Base-by-base conservation (phyloP, 768 basidiomycete species). In the Suillus brevipes region DNA sequence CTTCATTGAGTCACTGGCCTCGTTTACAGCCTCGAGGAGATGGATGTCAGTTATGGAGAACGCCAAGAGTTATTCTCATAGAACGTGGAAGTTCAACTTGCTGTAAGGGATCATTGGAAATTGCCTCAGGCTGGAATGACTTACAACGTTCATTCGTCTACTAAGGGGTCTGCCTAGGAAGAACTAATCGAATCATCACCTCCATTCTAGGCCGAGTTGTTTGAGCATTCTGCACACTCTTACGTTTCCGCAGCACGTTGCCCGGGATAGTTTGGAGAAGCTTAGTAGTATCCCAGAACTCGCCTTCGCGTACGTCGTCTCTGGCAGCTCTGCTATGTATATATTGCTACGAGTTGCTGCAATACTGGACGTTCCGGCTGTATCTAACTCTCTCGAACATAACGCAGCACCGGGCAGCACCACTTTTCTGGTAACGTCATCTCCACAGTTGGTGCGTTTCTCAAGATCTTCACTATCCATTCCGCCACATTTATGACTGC, bases 381-480 rank as follows among this genome's bases (percentile, higher is more conserved):
- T 97, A 66, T 95, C 95, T 40, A 96, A n/a, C 40, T 90, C 90
- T 16, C 81, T 98, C 68, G 83, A 88, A 50, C 88, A 55, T 36
- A 89, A 94, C 71, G 63, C 77, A 36, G 77, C 88, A 5, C 86
- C 87, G 37, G 89, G 90, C 68, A 84, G 83, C 70, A 94, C 93
- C 43, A 92, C 88, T 1, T 99, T 96, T 76, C 97, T 31, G 97
- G 97, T 60, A 99, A 99, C 73, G 97, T 97, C 57, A 94, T 99
- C 64, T 86, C 95, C 36, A 96, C 95, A 52, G 89, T 99, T 69
- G 88, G 89, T 65, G 91, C 91, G 0, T 71, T 84, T 86, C 38
- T 95, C 80, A 99, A 98, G 77, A 87, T 99, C 77, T 94, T 99
- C 79, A 97, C 97, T 45, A 92, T 99, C 20, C 88, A 96, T 68